A percentile compares a stretch with the other conserved stretches of the same genome.
Conservation (phyloP, 1,284 basidiomycete species). For the Microbotryum saponariae region DNA sequence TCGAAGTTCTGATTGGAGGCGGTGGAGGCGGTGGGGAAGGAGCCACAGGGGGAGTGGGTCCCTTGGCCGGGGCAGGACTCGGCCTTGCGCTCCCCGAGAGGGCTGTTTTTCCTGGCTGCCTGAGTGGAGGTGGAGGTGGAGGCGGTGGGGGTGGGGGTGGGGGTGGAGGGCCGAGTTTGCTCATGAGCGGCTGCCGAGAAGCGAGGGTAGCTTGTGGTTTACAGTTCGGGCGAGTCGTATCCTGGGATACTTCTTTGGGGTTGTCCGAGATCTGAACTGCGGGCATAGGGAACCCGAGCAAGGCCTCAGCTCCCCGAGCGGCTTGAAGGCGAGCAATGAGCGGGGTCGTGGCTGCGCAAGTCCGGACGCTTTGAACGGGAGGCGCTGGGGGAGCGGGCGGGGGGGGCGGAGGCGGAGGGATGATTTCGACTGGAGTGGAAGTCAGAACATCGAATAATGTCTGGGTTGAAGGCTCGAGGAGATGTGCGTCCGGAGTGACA, state of each 20-base stretch:
- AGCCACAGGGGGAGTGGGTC: conserved; percentile 4
- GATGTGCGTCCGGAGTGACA: conserved; percentile 11
- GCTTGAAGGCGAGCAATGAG: no score
- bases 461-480: not conserved
- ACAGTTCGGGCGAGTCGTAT: no score
- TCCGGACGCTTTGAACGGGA: not conserved
- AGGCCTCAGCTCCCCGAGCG: no score
- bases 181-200: not conserved
- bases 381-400: conserved; percentile 18
- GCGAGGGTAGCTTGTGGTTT: no score
- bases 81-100: conserved; percentile 19
- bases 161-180: conserved; percentile 30
- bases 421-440: conserved; percentile 34
- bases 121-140: conserved; percentile 14
- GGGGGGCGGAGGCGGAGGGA: conserved; percentile 1
- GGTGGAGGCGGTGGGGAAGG: not conserved
- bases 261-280: no score
- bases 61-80: conserved; percentile 11
- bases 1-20: no score
- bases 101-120: conserved; percentile 8
- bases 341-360: no score
- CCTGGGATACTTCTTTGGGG: no score
- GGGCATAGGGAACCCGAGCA: no score
- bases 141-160: conserved; percentile 15
- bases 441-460: conserved; percentile 14